phyloP scores from a whole-genome alignment of 2,329 filamentous ascomycete species.

The Cercospora berteroae region DNA sequence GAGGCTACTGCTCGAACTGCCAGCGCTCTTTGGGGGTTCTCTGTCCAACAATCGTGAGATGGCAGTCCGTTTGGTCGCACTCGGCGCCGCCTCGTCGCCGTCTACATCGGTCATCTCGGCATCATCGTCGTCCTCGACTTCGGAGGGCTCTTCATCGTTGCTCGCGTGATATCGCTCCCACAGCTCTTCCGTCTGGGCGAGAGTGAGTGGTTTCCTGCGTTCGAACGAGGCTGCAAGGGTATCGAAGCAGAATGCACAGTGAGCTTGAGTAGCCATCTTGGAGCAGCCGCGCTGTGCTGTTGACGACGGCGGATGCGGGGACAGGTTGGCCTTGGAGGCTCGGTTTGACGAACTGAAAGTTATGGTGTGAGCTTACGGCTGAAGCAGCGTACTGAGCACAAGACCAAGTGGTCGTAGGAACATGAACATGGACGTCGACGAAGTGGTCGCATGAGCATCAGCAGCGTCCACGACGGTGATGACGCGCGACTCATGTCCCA shows the following conservation, averaged over 20 bases:
- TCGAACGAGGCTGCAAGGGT: slow-evolving; percentile 73
- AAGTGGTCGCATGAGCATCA: neutral
- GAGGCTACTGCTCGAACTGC: slow-evolving; percentile 33
- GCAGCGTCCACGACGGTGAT: neutral
- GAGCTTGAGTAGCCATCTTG: slow-evolving; percentile 75
- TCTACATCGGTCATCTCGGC: slow-evolving; percentile 31
- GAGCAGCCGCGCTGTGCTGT: neutral
- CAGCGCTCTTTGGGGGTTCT: slow-evolving; percentile 22
- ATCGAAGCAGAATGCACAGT: slow-evolving; percentile 95
- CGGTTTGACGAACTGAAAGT: neutral
- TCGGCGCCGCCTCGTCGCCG: slow-evolving; percentile 19
- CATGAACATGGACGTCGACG: neutral
- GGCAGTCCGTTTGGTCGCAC: slow-evolving; percentile 40
- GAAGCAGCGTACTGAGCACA: neutral
- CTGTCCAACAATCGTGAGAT: slow-evolving; percentile 45
- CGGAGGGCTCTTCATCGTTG: slow-evolving; percentile 39
- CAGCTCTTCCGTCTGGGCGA: slow-evolving; percentile 67
- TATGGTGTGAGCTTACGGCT: neutral
- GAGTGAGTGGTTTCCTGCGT: slow-evolving; percentile 62
- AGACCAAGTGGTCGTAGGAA: neutral
- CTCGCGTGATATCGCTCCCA: slow-evolving; percentile 57
- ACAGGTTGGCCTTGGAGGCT: neutral
- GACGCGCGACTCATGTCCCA: neutral
- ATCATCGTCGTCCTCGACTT: slow-evolving; percentile 30
- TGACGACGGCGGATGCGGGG: neutral